Base-by-base conservation (phyloP, 306 rosid species). In the Ceratonia siliqua region DNA sequence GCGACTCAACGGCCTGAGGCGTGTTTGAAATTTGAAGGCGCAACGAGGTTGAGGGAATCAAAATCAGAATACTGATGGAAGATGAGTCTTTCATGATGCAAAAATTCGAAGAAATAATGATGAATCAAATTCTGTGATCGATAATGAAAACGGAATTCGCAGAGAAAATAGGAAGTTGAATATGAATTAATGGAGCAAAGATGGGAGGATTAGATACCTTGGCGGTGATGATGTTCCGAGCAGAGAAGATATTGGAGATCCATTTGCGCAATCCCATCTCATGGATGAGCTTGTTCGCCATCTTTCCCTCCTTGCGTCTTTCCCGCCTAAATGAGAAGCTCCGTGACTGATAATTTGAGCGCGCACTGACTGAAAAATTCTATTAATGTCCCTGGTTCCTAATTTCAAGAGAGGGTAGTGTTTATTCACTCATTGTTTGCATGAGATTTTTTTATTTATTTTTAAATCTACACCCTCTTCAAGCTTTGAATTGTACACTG, bases 151-250 rank as follows among this genome's bases (percentile, higher is more conserved):
- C 18, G 18, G 61, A 22, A 39, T 53, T 35, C 52, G 2, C 2
- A 1, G 21, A 18, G 20, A 30, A 13, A 64, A 43, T 18, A 25
- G 12, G 49, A 32, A 24, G 22, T n/a, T 14, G 38, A 14, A 14
- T 20, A 21, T 8, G 30, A 42, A 64, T 13, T 14, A n/a, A 28
- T 12, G 56, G 61, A 11, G 35, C 12, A 52, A 27, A 20, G n/a
- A 24, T 1, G 39, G 13, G 14, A 33, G 0, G 24, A 70, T 28
- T 9, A 10, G 33, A 24, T 25, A 85, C 97, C 93, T 93, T 83
- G 83, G 96, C 91, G 52, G 97, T 91, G 87, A 83, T 79, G 58
- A 93, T 82, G 78, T 88, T 91, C 21, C 96, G 96, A 76, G 93
- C 98, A 27, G 92, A 67, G 79, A 93, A 93, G 79, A 93, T 72